Evolutionary conservation across 1,139 yeast genomes (phyloP).

Genomic region (Kluyveromyces sp.): DNA sequence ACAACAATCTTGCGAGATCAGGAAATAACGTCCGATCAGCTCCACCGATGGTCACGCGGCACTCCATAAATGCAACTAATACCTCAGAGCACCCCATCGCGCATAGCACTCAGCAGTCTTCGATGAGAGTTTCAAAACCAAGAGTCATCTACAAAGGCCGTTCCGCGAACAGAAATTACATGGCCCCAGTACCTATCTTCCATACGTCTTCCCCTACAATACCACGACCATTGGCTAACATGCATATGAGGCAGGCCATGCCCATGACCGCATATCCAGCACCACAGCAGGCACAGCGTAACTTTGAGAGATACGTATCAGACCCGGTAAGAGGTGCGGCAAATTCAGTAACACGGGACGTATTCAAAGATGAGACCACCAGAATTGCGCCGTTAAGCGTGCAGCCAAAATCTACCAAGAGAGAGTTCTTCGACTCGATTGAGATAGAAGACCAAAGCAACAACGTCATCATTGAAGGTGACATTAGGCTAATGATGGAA

Average conservation of each 20-base stretch:
- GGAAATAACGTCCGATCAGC: slow-evolving; percentile 13
- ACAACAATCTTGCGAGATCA: not conserved
- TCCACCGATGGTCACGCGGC: slow-evolving; percentile 16
- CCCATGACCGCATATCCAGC: slow-evolving; percentile 2
- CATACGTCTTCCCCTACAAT: slow-evolving; percentile 4
- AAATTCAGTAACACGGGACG: slow-evolving; percentile 7
- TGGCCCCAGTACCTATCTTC: not conserved
- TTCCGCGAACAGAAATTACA: slow-evolving; percentile 7
- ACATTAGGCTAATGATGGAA: slow-evolving; percentile 12
- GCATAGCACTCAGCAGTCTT: slow-evolving; percentile 1
- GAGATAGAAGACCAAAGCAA: slow-evolving; percentile 7
- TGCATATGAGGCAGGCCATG: not conserved
- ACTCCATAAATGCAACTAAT: not conserved
- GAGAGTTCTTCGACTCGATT: slow-evolving; percentile 4
- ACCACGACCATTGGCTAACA: not conserved
- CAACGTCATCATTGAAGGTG: slow-evolving; percentile 7
- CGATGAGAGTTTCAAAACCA: slow-evolving; percentile 1
- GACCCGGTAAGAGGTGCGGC: slow-evolving; percentile 8
- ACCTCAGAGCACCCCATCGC: not conserved
- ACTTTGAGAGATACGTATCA: slow-evolving; percentile 1
- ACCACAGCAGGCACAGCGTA: slow-evolving; percentile 2
- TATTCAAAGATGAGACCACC: slow-evolving; percentile 6
- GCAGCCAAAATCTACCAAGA: slow-evolving; percentile 5
- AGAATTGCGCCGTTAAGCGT: slow-evolving; percentile 3
- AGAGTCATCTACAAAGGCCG: slow-evolving; percentile 10